Percentiles rank a stretch among this genome's conserved stretches.
Conservation (phyloP, 441 rosid species). For the Populus tomentosa region DNA sequence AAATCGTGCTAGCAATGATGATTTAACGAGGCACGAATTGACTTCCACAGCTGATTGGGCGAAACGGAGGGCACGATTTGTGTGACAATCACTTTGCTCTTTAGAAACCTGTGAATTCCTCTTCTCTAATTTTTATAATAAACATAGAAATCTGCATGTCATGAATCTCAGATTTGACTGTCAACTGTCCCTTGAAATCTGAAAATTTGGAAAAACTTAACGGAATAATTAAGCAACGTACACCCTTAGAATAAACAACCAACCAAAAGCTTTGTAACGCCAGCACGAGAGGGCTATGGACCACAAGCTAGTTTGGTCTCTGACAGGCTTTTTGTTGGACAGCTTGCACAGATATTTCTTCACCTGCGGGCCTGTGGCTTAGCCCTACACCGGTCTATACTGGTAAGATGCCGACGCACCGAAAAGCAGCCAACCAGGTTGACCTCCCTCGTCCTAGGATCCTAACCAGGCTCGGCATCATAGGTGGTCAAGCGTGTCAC, state of each 20-base stretch:
- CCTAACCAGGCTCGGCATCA: not conserved
- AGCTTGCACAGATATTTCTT: not conserved
- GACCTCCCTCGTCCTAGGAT: not conserved
- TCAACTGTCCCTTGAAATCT: not conserved
- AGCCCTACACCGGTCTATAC: not conserved
- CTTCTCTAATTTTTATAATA: too few relatives aligned
- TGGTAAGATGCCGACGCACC: not conserved
- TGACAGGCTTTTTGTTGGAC: not conserved
- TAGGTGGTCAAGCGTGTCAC: not conserved
- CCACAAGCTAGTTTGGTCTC: not conserved
- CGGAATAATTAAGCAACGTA: not conserved
- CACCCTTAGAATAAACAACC: not conserved
- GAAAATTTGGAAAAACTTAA: not conserved
- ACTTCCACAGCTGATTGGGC: too few relatives aligned
- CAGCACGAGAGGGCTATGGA: not conserved
- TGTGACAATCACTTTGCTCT: too few relatives aligned
- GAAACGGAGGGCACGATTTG: too few relatives aligned
- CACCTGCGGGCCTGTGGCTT: not conserved
- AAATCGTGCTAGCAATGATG: too few relatives aligned
- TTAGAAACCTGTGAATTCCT: too few relatives aligned
- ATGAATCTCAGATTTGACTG: too few relatives aligned
- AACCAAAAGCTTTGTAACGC: not conserved
- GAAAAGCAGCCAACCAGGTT: not conserved
- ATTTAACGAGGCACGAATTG: too few relatives aligned
- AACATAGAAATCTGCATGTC: too few relatives aligned